A percentile compares a stretch with the other conserved stretches of the same genome.
Evolutionary conservation across 176 grass and related monocot species (phyloP).

Genomic region (Thalia dealbata): DNA sequence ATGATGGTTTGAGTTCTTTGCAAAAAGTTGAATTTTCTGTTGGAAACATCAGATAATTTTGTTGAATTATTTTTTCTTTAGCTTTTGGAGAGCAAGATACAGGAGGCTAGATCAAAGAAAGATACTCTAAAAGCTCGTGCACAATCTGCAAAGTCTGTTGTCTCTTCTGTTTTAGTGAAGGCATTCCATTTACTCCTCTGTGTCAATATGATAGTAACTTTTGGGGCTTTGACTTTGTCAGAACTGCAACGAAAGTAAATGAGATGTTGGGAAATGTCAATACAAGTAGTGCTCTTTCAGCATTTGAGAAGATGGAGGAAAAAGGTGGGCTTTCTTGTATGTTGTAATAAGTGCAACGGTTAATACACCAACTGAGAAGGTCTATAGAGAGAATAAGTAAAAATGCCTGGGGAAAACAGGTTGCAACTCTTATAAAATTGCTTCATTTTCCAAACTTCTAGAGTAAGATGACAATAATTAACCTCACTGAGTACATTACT

Average conservation of each 20-base stretch:
- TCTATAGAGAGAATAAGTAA: too few species aligned
- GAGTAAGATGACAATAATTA: too few species aligned
- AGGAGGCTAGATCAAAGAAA: conserved; percentile 93
- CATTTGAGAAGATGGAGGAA: conserved; percentile 99
- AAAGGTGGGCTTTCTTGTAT: conserved; percentile 43
- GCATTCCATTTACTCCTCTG: too few species aligned
- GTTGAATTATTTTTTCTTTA: conserved; percentile 26
- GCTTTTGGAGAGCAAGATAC: conserved; percentile 98
- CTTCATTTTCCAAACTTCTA: too few species aligned
- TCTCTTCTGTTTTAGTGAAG: conserved; percentile 7
- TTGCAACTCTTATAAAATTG: too few species aligned
- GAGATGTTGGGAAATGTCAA: conserved; percentile 98
- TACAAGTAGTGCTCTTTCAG: conserved; percentile 90
- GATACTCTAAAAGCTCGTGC: conserved; percentile 97
- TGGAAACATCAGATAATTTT: background rate
- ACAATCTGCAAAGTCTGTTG: conserved; percentile 87
- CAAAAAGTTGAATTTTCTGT: background rate
- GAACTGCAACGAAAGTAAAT: conserved; percentile 93
- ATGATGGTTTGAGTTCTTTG: too few species aligned
- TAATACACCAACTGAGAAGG: too few species aligned
- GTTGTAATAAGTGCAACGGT: too few species aligned
- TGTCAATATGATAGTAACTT: too few species aligned
- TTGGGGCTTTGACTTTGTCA: too few species aligned
- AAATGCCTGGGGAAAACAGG: too few species aligned
- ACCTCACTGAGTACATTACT: too few species aligned